phyloP scores from a whole-genome alignment of 306 rosid species.

The Medicago lupulina region DNA sequence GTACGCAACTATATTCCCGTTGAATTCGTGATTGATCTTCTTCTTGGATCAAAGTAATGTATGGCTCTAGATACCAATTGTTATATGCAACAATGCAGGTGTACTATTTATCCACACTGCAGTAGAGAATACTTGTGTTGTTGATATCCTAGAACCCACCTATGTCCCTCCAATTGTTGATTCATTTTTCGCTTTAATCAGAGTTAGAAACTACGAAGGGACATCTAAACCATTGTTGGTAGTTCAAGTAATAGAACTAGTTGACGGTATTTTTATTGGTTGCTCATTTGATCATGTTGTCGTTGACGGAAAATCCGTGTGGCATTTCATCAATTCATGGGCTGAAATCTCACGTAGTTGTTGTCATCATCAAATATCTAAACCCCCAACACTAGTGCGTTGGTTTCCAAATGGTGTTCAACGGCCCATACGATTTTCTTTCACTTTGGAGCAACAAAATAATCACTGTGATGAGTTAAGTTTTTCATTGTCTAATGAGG shows the following conservation, averaged over 20 bases:
- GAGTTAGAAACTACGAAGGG: not conserved
- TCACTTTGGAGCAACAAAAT: not conserved
- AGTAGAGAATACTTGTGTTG: not conserved
- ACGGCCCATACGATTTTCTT: not conserved
- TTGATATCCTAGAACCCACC: not conserved
- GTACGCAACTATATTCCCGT: no score
- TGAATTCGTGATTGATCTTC: no score
- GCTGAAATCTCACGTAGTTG: not conserved
- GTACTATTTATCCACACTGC: not conserved
- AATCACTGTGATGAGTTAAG: not conserved
- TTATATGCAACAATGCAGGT: constrained; percentile 1
- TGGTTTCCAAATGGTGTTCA: not conserved
- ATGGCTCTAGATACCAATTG: no score
- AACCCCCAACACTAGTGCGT: not conserved
- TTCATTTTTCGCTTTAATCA: not conserved
- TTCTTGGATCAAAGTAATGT: no score
- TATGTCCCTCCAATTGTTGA: not conserved
- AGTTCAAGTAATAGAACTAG: not conserved
- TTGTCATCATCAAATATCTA: not conserved
- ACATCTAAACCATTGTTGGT: not conserved
- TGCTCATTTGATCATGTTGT: not conserved
- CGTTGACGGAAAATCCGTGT: not conserved
- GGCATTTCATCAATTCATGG: constrained; percentile 11
- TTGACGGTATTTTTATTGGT: not conserved
- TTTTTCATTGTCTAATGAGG: not conserved